A percentile compares a stretch with the other conserved stretches of the same genome.
phyloP scores from a whole-genome alignment of 805 yeast genomes.

The Jamesozyma hellenica region DNA sequence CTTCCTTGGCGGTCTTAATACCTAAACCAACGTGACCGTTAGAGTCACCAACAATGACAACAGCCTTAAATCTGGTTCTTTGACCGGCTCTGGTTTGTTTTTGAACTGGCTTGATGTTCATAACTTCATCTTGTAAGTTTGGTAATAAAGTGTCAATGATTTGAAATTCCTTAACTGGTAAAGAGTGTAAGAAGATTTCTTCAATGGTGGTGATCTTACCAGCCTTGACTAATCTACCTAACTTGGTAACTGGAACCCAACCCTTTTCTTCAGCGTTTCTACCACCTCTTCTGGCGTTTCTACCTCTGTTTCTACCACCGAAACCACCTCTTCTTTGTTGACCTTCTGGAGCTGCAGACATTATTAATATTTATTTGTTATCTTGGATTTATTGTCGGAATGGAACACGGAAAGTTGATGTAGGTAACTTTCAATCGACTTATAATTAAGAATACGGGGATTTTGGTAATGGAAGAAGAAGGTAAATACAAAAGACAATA shows the following conservation, averaged over 20 bases:
- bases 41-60: slow-evolving; percentile 97
- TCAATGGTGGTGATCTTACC: slow-evolving; percentile 94
- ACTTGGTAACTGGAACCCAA: slow-evolving; percentile 99
- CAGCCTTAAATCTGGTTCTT: slow-evolving; percentile 99
- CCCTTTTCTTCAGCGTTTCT: slow-evolving; percentile 94
- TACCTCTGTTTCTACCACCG: slow-evolving; percentile 50
- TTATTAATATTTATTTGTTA: slow-evolving; percentile 14
- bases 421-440: slow-evolving; percentile 47
- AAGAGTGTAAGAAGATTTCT: slow-evolving; percentile 98
- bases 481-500: neutral
- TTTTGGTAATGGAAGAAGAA: neutral
- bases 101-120: slow-evolving; percentile 99
- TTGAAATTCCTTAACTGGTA: slow-evolving; percentile 99
- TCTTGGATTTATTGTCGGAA: slow-evolving; percentile 39
- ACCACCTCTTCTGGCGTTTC: slow-evolving; percentile 58
- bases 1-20: slow-evolving; percentile 99
- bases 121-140: slow-evolving; percentile 93
- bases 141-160: slow-evolving; percentile 95
- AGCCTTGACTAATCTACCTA: slow-evolving; percentile 98
- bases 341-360: slow-evolving; percentile 34
- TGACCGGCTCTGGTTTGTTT: slow-evolving; percentile 99
- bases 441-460: slow-evolving; percentile 4
- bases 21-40: slow-evolving; percentile 99
- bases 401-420: slow-evolving; percentile 45
- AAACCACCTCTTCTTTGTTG: slow-evolving; percentile 43